Percentiles rank a stretch among this genome's conserved stretches.
Evolutionary conservation across 257 asterid genomes (phyloP).

Genomic region (Knoxia roxburghii): DNA sequence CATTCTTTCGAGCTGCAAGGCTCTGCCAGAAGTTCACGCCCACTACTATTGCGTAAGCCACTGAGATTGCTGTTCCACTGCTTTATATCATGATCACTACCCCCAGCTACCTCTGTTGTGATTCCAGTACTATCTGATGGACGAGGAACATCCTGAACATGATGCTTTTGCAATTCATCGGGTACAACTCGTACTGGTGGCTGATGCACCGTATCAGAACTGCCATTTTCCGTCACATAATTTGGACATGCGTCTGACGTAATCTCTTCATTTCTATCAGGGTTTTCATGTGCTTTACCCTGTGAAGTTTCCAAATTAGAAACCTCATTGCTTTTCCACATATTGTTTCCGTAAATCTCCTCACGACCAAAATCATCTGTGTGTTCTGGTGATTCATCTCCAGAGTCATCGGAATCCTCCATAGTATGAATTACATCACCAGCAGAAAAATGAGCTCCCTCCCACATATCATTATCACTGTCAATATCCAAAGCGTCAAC

Average conservation of each 20-base stretch:
- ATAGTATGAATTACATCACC: conserved; percentile 16
- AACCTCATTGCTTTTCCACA: conserved; percentile 8
- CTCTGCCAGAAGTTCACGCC: conserved; percentile 18
- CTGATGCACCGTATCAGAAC: conserved; percentile 8
- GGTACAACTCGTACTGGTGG: conserved; percentile 8
- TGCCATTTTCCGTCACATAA: neutral
- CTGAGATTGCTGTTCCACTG: conserved; percentile 18
- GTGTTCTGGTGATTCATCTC: conserved; percentile 21
- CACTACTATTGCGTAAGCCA: conserved; percentile 19
- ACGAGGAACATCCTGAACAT: neutral
- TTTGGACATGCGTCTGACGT: neutral
- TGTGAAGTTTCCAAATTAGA: conserved; percentile 7
- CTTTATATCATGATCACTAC: conserved; percentile 15
- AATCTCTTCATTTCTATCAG: conserved; percentile 9
- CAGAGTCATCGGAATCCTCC: conserved; percentile 24
- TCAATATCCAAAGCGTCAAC: conserved; percentile 25
- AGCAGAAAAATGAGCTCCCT: conserved; percentile 16
- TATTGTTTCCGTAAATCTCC: conserved; percentile 10
- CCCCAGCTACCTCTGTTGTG: conserved; percentile 11
- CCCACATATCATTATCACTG: conserved; percentile 40
- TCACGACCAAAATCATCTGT: conserved; percentile 18
- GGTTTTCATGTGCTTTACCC: conserved; percentile 2
- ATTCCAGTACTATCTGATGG: conserved; percentile 10
- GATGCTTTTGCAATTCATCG: conserved; percentile 6
- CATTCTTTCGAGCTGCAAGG: conserved; percentile 33